Base-by-base conservation (phyloP, 805 yeast species). In the Sugiyamaella qingdaonensis region DNA sequence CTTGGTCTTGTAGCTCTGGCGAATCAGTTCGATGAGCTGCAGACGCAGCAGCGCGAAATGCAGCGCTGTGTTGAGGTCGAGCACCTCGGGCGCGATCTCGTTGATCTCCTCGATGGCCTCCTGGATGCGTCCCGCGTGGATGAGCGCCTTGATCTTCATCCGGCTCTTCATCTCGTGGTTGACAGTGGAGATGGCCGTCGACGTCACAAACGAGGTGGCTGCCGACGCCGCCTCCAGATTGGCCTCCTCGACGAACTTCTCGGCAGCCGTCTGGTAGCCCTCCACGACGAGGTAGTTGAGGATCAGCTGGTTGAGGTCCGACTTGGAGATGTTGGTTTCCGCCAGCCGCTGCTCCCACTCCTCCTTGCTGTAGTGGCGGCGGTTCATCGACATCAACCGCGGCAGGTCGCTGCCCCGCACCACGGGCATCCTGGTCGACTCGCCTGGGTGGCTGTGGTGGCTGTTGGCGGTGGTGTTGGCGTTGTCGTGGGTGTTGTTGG, bases 11-110 rank as follows among this genome's bases (percentile, higher is more conserved):
- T 74, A 71, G 42, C 82, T 80, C n/a, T 64, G 64, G 36, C 92
- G 70, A 35, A 90, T 88, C 80, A 86, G 82, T 68, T 91, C 97
- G 35, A 89, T 83, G 58, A 91, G 72, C 61, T 85, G 85, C 58
- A 89, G 71, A 48, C 91, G 75, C 54, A 89, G 70, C 36, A 90
- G 70, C 62, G 84, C 80, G 71, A 88, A 89, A 67, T 88, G 88
- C 24, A 88, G 70, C 27, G 77, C 73, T 49, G 80, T 80, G 60
- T 84, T 79, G 36, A 76, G 72, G 58, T 86, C 92, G 36, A 87
- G 70, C 24, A 86, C 69, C 27, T 79, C 79, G 0, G 92, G 91
- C 63, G 81, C 84, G 42, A 76, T 65, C 49, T 78, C 75, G 60
- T 81, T 82, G 45, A 88, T 75, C 56, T 73, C 68, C 47, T 73